A percentile compares a stretch with the other conserved stretches of the same genome.
Evolutionary conservation across 768 basidiomycete species (phyloP).

Genomic region (Cystofilobasidium macerans): DNA sequence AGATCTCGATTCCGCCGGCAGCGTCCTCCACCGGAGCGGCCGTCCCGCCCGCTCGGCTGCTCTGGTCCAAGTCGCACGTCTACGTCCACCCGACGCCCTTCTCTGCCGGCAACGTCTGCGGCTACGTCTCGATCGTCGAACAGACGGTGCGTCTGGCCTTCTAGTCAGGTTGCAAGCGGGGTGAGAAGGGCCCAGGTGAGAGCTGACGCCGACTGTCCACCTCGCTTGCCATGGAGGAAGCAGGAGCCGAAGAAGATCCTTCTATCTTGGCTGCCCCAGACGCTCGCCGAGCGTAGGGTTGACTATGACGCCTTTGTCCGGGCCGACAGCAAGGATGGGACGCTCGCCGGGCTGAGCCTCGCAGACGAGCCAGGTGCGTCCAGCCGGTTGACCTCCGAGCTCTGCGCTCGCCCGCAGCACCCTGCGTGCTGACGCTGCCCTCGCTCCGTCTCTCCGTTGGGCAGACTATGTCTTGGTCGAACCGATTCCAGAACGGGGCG

Average conservation of each 20-base stretch:
- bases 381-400: background rate
- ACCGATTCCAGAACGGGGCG: conserved; percentile 22
- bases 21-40: background rate
- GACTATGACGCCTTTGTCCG: conserved; percentile 25
- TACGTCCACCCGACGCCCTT: conserved; percentile 91
- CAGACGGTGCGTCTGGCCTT: conserved; percentile 28
- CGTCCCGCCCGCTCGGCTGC: conserved; percentile 38
- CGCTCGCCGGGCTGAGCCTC: background rate
- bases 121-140: conserved; percentile 85
- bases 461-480: conserved; percentile 30
- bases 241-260: conserved; percentile 19
- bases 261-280: conserved; percentile 20
- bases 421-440: background rate
- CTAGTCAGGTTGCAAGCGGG: background rate
- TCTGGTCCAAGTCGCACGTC: conserved; percentile 88
- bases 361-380: conserved; percentile 6
- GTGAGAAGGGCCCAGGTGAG: too few relatives aligned
- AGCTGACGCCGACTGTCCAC: background rate
- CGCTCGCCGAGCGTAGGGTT: conserved; percentile 8
- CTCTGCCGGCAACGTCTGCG: conserved; percentile 82
- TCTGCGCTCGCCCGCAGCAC: background rate
- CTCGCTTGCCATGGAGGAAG: background rate
- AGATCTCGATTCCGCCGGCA: background rate
- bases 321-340: conserved; percentile 1
- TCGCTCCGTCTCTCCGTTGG: background rate